phyloP scores from a whole-genome alignment of 352 stramenopile species.

The Elongisporangium undulatum region DNA sequence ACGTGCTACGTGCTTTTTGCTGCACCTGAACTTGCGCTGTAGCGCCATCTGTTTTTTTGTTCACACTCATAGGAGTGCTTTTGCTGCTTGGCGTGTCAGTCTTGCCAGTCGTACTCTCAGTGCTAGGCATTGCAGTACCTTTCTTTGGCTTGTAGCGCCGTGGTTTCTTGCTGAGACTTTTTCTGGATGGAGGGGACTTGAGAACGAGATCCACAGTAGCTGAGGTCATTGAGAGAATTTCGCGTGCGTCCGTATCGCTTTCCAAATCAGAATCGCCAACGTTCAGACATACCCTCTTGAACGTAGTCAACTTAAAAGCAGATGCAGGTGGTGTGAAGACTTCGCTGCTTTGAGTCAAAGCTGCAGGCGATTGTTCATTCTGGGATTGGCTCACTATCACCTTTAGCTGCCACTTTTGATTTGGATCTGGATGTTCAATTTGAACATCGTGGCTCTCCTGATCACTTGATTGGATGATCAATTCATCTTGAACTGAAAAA shows the following conservation, averaged over 20 bases:
- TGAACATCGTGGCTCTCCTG: not conserved
- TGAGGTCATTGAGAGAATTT: not conserved
- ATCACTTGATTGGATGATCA: not conserved
- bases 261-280: constrained; percentile 45
- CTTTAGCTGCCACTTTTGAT: not conserved
- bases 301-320: constrained; percentile 16
- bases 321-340: constrained; percentile 13
- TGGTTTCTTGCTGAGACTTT: not conserved
- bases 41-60: not conserved
- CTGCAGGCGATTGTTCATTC: constrained; percentile 1
- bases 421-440: not conserved
- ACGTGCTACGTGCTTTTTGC: not conserved
- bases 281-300: constrained; percentile 39
- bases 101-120: not conserved
- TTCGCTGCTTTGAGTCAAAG: constrained; percentile 3
- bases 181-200: not conserved
- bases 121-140: not conserved
- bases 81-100: not conserved
- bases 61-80: not conserved
- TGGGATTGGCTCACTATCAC: constrained; percentile 1
- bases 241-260: constrained; percentile 1
- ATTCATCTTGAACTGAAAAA: constrained; percentile 7
- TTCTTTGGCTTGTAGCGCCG: not conserved
- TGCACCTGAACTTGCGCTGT: not conserved
- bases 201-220: not conserved